Evolutionary conservation across 257 asterid species (phyloP), one percentile per base, ranked within the genome.

Genomic region (Solanum pinnatisectum): DNA sequence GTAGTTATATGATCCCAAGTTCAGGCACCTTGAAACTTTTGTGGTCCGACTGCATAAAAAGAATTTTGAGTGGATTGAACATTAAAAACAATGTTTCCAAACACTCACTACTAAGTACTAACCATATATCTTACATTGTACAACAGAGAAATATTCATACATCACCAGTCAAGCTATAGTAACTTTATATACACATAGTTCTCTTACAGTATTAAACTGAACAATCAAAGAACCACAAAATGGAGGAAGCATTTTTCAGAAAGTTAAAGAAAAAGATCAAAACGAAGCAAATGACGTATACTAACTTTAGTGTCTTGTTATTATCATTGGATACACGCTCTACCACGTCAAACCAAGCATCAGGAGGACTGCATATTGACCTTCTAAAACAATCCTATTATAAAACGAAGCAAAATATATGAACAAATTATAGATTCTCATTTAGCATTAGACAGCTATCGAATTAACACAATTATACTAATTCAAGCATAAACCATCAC

Each of bases 321-420:
- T 94, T 94, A 92, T 97, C 98, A 35, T 94, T 87, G 71, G 99
- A 97, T 56, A 96, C 88, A 87, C 98, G 99, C 93, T 96, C 98
- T 91, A 97, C 99, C 92, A 97, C 91, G 90, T 97, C 99, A 86
- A 97, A 92, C 99, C 99, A 97, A 92, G 98, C 96, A 97, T 97
- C 99, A 20, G 99, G 99, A 89, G 99, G 92, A 89, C 99, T 95
- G 27, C 98, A 88, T 91, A 97, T 97, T 76, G 99, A 98, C 88
- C 98, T 93, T 65, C 96, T 96, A 92, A 97, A 97, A 94, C 98
- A 97, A 92, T 96, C 99, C 99, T 97, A 91, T 52, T 77, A 86
- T 86, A 82, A 49, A 83, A 27, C 59, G 70, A 59, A 73, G 83
- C 60, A 71, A 39, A 36, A 42, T 68, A 40, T 18, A 56, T 56